Evolutionary conservation across 768 basidiomycete species (phyloP).

Genomic region (Kwoniella bestiolae): DNA sequence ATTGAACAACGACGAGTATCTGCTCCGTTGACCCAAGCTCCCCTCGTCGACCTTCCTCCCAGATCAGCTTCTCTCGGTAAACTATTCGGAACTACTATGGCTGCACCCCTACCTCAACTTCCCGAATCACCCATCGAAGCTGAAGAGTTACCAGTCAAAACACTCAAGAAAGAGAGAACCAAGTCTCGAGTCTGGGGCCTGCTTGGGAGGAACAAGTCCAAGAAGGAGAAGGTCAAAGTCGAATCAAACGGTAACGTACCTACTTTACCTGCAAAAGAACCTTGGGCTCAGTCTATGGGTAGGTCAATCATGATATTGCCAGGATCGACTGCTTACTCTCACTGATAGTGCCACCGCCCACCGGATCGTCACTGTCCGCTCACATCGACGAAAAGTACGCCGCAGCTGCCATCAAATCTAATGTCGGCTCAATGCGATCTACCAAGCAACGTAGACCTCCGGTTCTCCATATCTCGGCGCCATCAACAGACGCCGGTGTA

Average conservation of each 20-base stretch:
- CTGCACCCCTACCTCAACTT: slow-evolving; percentile 10
- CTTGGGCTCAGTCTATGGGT: slow-evolving; percentile 9
- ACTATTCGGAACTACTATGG: slow-evolving; percentile 11
- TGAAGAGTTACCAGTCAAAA: slow-evolving; percentile 15
- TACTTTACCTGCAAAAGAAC: not conserved
- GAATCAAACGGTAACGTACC: not conserved
- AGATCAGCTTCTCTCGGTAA: slow-evolving; percentile 41
- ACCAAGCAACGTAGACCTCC: slow-evolving; percentile 8
- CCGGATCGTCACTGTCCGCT: slow-evolving; percentile 5
- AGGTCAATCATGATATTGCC: not conserved
- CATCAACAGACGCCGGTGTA: slow-evolving; percentile 13
- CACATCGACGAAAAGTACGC: slow-evolving; percentile 26
- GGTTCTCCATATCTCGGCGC: slow-evolving; percentile 26
- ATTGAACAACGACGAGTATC: slow-evolving; percentile 12
- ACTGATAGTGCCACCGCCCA: not conserved
- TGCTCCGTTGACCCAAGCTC: slow-evolving; percentile 4
- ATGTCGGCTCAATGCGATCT: slow-evolving; percentile 4
- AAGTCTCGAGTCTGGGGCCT: slow-evolving; percentile 48
- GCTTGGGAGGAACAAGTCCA: slow-evolving; percentile 28
- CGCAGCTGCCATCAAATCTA: slow-evolving; percentile 22
- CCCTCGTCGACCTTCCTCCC: slow-evolving; percentile 31
- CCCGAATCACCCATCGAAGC: slow-evolving; percentile 10
- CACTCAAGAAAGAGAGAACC: slow-evolving; percentile 44
- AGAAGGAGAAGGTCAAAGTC: slow-evolving; percentile 25
- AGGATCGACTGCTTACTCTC: not conserved